Percentiles rank a stretch among this genome's conserved stretches.
Evolutionary conservation across 371 early-diverging fungal genomes (phyloP).

Genomic region (Gilbertella persicaria): DNA sequence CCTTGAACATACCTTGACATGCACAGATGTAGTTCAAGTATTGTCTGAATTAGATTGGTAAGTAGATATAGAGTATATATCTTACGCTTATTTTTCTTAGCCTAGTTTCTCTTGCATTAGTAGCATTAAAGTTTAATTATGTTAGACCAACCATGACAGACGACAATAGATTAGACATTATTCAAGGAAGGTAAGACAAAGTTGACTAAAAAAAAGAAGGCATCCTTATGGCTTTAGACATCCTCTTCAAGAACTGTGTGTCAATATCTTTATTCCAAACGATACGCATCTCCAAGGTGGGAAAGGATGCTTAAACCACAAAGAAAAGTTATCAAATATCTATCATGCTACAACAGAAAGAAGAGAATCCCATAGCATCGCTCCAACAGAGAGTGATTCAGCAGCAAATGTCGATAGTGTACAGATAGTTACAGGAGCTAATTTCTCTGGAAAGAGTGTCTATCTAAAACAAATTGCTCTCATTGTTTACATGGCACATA

Average conservation of each 20-base stretch:
- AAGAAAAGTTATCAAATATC: not conserved
- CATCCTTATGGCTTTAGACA: too few relatives aligned
- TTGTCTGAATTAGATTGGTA: conserved; percentile 78
- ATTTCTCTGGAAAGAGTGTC: conserved; percentile 79
- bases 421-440: conserved; percentile 75
- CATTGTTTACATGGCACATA: conserved; percentile 78
- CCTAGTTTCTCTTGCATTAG: conserved; percentile 62
- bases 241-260: conserved; percentile 69
- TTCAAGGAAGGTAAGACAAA: conserved; percentile 59
- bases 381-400: not conserved
- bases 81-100: conserved; percentile 31
- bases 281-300: conserved; percentile 53
- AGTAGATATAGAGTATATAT: not conserved
- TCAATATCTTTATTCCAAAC: conserved; percentile 69
- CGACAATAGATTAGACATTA: conserved; percentile 42
- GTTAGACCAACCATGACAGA: conserved; percentile 59
- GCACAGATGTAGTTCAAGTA: conserved; percentile 40
- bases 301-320: not conserved
- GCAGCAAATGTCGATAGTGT: conserved; percentile 17
- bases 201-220: not conserved
- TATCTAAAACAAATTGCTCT: conserved; percentile 80
- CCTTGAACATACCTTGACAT: conserved; percentile 31
- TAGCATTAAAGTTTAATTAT: conserved; percentile 58
- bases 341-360: not conserved
- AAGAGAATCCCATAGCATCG: not conserved